Base-by-base conservation (phyloP, 1,284 basidiomycete species). In the Tylopilus sp. region DNA sequence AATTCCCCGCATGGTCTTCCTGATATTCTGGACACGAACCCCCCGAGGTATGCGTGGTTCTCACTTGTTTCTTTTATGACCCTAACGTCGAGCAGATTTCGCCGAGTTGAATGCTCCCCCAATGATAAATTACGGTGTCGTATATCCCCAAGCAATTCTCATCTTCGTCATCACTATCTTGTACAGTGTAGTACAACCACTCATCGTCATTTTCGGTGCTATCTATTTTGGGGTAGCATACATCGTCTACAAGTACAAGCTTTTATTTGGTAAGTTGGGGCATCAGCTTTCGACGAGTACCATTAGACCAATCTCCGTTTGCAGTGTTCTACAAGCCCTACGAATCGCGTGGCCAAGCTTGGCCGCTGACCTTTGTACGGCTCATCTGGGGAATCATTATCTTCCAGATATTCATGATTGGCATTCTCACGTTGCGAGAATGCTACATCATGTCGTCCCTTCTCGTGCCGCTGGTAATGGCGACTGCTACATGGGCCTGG, bases 91-190 rank as follows among this genome's bases (percentile, higher is more conserved):
- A 15, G 29, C 57, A 89, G 95, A 98, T 61, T 95, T 86, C 59
- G 95, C 95, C 9, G 94, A 97, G 67, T 77, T 97, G n/a, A 97
- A 98, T 62, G 92, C 93, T 0, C 95, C 96, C 11, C 94, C 96
- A 0, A 91, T 92, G 83, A 88, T 98, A 67, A 94, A 97, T 68
- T 95, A 97, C 58, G 94, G 94, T 48, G 74, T 83, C 23, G 88
- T 96, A 8, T 96, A 97, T 64, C 95, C 95, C 0, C 93, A 97
- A 65, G 91, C 94, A 2, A 89, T 99, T 51, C 77, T 99, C 37
- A 86, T 99, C 60, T 99, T 98, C 70, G 91, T 94, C 47, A 88
- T 99, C 63, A 94, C 91, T 19, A 74, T 99, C 58, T 77, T 97
- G 21, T 99, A 98, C 74, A 94, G 92, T 65, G 89, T 99, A 55